Base-by-base conservation (phyloP, 2,329 filamentous ascomycete genomes). In the Aspergillus quadrilineatus region DNA sequence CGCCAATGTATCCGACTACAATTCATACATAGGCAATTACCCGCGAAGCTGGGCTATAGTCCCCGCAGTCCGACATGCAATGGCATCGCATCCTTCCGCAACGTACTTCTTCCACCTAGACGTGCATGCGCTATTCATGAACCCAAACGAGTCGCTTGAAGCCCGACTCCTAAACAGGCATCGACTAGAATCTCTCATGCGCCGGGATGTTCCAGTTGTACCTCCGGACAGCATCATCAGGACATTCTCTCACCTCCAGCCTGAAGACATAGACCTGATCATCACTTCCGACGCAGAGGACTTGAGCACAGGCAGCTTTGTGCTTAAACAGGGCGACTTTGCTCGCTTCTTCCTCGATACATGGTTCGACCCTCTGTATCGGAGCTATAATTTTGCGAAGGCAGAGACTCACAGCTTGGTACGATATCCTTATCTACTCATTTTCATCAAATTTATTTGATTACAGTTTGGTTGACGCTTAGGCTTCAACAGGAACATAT, bases 191-290 rank as follows among this genome's bases (percentile, higher is more conserved):
- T 80, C 79, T 22, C 72, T 89, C 55, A 97, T 97, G 90, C 84
- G 94, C 65, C 89, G 86, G 71, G 89, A 96, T 72, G 82, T 87
- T 53, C 85, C 94, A 5, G 86, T 99, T 50, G 93, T 97, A 7
- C 94, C 93, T 2, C 94, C 95, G 0, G 91, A 97, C 75, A 96
- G 91, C 76, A 92, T 99, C 66, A 97, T 99, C 77, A 93, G 90
- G 79, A 97, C 95, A 0, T 96, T 96, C 70, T 79, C 83, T 14
- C 88, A 96, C 69, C 79, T 96, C n/a, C 86, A 85, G 60, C 87
- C 86, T 36, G 81, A 89, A 44, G 84, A 92, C 55, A 86, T 96
- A 42, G 89, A 96, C 63, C 80, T 97, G 12, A 82, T 97, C 39
- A 73, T 97, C 37, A 89, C 89, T 6, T 92, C 97, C 75, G 94